phyloP scores from a whole-genome alignment of 345 rosid genomes.

The Boechera divaricarpa region DNA sequence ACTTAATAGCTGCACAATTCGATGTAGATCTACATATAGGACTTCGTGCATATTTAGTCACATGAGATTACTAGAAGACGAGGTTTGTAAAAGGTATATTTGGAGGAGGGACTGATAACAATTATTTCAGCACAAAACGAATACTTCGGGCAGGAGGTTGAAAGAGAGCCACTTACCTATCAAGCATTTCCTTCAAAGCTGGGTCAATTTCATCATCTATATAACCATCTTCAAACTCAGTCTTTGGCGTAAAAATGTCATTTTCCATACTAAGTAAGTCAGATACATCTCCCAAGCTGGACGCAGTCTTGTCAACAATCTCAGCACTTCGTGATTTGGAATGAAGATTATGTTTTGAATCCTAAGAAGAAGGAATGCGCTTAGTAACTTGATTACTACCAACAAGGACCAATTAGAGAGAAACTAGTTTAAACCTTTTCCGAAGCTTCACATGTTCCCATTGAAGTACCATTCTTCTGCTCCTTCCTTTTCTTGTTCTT shows the following conservation, averaged over 20 bases:
- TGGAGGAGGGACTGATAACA: slow-evolving; percentile 5
- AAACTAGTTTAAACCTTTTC: slow-evolving; percentile 53
- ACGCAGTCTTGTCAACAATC: slow-evolving; percentile 41
- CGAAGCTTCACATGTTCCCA: slow-evolving; percentile 41
- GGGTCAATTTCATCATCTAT: slow-evolving; percentile 92
- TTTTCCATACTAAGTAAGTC: slow-evolving; percentile 50
- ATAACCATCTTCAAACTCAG: slow-evolving; percentile 71
- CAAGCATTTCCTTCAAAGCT: slow-evolving; percentile 80
- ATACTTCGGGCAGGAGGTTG: slow-evolving; percentile 3
- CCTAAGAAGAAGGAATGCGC: slow-evolving; percentile 50
- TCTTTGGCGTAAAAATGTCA: slow-evolving; percentile 54
- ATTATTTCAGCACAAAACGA: not conserved
- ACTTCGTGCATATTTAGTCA: not conserved
- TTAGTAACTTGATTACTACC: slow-evolving; percentile 34
- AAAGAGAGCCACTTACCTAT: slow-evolving; percentile 57
- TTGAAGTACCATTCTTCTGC: slow-evolving; percentile 47
- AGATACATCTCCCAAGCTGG: slow-evolving; percentile 52
- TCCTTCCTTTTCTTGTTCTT: slow-evolving; percentile 72
- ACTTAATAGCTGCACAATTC: slow-evolving; percentile 9
- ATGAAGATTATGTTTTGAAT: slow-evolving; percentile 45
- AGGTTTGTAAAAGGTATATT: slow-evolving; percentile 3
- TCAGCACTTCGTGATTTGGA: slow-evolving; percentile 49
- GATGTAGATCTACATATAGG: not conserved
- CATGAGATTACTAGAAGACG: not conserved
- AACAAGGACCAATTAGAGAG: slow-evolving; percentile 31